Percentiles rank a stretch among this genome's conserved stretches.
Evolutionary conservation across 805 yeast species (phyloP).

Genomic region (Kuraishia piskuri): DNA sequence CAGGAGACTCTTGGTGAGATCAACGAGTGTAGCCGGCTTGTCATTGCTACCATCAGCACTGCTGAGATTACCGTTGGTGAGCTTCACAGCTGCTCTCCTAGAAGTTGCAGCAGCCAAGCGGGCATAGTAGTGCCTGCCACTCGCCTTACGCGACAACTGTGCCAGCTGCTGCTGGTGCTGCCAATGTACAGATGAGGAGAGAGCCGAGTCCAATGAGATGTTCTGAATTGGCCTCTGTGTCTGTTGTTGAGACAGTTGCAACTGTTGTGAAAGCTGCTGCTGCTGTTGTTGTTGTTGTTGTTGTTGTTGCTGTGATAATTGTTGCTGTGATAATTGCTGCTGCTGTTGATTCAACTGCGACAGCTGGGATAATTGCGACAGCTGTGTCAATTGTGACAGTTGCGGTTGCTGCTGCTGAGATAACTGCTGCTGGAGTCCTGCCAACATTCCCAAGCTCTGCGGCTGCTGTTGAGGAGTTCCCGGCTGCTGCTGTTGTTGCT

Average conservation of each 20-base stretch:
- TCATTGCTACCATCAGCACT: conserved; percentile 4
- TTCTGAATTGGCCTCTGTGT: conserved; percentile 15
- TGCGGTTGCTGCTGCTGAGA: conserved; percentile 2
- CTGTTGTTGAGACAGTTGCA: conserved; percentile 17
- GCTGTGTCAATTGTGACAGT: conserved; percentile 17
- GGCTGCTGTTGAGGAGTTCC: conserved; percentile 12
- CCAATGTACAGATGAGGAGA: conserved; percentile 47
- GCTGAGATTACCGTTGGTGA: neutral
- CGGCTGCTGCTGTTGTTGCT: conserved; percentile 1
- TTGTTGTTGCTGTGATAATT: conserved; percentile 13
- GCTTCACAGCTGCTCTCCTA: conserved; percentile 29
- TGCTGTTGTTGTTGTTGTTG: conserved; percentile 9
- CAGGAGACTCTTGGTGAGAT: conserved; percentile 28
- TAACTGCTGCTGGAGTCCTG: neutral
- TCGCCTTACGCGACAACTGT: conserved; percentile 60
- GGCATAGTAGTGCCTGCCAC: conserved; percentile 74
- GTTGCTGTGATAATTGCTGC: conserved; percentile 15
- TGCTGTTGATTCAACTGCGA: conserved; percentile 20
- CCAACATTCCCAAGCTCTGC: conserved; percentile 10
- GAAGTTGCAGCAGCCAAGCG: conserved; percentile 71
- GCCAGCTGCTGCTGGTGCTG: conserved; percentile 71
- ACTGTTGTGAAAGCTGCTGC: conserved; percentile 10
- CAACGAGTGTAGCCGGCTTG: conserved; percentile 23
- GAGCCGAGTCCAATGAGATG: conserved; percentile 24
- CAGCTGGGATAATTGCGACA: conserved; percentile 13